Evolutionary conservation across 192 early-diverging fungal species (phyloP), one percentile per base, ranked within the genome.

Genomic region (Glomus cerebriforme): DNA sequence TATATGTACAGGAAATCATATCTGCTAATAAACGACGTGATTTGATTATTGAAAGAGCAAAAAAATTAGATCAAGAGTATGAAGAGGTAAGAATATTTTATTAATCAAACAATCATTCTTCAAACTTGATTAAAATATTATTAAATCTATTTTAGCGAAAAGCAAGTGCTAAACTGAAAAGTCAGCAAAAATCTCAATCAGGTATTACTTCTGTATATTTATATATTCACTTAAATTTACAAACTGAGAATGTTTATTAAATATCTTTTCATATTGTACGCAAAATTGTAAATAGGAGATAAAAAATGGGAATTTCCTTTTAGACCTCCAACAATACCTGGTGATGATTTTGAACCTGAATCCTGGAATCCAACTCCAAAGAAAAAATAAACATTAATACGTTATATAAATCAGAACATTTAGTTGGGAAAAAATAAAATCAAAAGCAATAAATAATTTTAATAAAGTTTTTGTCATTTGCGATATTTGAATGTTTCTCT

Each of bases 11-110:
- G 74, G 74, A 76, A 64, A 19, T 76, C 26, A 15, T 35, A 27
- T 26, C 47, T 2, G 60, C 59, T 31, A 76, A 76, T 64, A 60
- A 65, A 64, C 31, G 59, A 64, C 58, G 60, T 5, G 74, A 76
- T 63, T 29, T 64, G 39, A 64, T 76, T 27, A 64, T 76, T 26
- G 29, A 64, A 64, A 58, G 60, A 45, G 74, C 74, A 26, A 76
- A 76, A 43, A 32, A 19, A 43, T 76, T 76, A 9, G 74, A 76
- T 76, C 32, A 68, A 59, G 77, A 78, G 6, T 78, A 47, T 49
- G 32, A 67, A 66, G 47, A 66, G 76, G 76, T 67, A 12, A 12
- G 24, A 29, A 66, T 3, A 7, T 45, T 22, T 32, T 8, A 59
- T 54, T 59, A 9, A 43, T 71, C 13, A 9, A 7, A 71, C 7